Base-by-base conservation (phyloP, 1,284 basidiomycete species). In the Thecaphora frezii region DNA sequence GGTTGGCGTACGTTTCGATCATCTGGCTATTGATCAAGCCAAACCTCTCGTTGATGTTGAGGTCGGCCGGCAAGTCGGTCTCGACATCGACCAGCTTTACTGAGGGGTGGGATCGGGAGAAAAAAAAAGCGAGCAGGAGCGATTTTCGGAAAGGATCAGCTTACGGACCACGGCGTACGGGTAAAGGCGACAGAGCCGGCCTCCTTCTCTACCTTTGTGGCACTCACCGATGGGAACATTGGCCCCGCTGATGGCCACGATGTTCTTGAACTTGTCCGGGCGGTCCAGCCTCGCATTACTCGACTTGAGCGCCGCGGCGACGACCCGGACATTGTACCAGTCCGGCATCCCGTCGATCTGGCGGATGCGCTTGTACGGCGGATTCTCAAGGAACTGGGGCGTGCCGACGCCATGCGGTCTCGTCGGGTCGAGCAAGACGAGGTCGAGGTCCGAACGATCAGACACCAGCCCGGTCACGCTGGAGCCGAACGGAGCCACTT, bases 1-100 rank as follows among this genome's bases (percentile, higher is more conserved):
- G 33, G 21, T 73, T 50, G 44, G 61, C 64, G 33, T 75, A 75
- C 7, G 66, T 50, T 33, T 37, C 42, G 41, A 75, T 72, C 40
- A 75, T 49, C 37, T 51, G 46, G 12, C 66, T 69, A 46, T 75
- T 75, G 51, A 53, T 53, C 12, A 65, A 53, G 16, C 73, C 73
- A 36, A 75, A 75, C 13, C 69, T 61, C 38, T 75, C 69, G 52
- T 75, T 75, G 58, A 73, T 55, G 51, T 72, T 73, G 51, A 75
- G 46, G 45, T 75, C 73, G 22, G 60, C 59, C 1, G 50, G 53
- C 16, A 73, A 47, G n/a, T 43, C 52, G 21, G 65, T 39, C 33
- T 46, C 47, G 21, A 25, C 14, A 38, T 66, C 52, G 1, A 56
- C 38, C 56, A 73, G 70, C 51, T 75, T 75, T 58, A 75, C 73